A percentile compares a stretch with the other conserved stretches of the same genome.
These are phyloP conservation scores for Penstemon davidsonii DNA, from an alignment of 257 asterid genomes.

Conservation along the genomic window DNA sequence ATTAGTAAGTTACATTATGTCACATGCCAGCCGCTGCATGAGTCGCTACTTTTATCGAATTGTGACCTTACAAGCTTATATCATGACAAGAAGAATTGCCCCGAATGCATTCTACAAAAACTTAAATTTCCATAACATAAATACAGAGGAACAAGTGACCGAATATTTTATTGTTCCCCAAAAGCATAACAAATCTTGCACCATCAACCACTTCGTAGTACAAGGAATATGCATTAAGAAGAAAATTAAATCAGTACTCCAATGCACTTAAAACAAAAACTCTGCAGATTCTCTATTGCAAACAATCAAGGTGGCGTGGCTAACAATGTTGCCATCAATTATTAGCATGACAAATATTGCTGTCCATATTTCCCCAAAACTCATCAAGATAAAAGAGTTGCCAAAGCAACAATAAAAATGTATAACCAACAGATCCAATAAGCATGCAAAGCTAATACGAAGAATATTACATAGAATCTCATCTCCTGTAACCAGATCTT, in stretches of 20 bases:
- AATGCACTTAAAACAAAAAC: neutral
- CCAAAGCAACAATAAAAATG: constrained; percentile 35
- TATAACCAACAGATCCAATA: constrained; percentile 30
- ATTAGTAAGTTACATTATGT: no score
- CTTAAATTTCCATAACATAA: no score
- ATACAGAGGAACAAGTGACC: no score
- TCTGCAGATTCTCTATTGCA: neutral
- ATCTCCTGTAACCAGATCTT: constrained; percentile 45
- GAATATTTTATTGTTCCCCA: no score
- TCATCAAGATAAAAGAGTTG: constrained; percentile 31
- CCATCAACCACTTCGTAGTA: no score
- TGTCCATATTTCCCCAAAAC: constrained; percentile 32
- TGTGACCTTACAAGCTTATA: no score
- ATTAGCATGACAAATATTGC: constrained; percentile 39
- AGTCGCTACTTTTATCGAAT: no score
- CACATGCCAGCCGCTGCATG: no score
- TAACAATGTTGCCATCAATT: constrained; percentile 37
- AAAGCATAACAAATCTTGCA: no score
- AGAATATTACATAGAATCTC: constrained; percentile 36
- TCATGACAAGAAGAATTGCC: no score
- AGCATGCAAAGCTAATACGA: constrained; percentile 34
- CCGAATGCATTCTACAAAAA: no score
- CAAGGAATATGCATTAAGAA: constrained; percentile 8
- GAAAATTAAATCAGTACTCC: neutral
- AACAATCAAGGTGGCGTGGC: constrained; percentile 19